Conservation (phyloP, 23 red algal genomes). For the Gracilaria domingensis region DNA sequence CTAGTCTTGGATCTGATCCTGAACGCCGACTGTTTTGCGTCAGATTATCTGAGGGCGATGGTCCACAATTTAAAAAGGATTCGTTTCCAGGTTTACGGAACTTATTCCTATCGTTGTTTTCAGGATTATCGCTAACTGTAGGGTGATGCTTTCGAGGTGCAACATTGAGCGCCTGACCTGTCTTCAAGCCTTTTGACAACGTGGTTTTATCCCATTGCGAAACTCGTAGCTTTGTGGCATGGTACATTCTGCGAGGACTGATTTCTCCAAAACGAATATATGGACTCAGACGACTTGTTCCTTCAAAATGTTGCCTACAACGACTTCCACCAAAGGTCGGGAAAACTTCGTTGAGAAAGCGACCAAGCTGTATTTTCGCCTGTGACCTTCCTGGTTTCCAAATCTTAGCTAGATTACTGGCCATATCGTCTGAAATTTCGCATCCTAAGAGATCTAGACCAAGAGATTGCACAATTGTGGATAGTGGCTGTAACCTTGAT, state of each 20-base stretch:
- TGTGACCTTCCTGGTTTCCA: slow-evolving; percentile 83
- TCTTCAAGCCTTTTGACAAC: neutral
- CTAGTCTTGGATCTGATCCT: neutral
- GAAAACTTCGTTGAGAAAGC: slow-evolving; percentile 82
- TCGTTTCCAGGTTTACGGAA: slow-evolving; percentile 9
- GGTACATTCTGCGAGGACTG: slow-evolving; percentile 86
- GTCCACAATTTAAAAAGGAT: neutral
- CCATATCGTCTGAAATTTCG: slow-evolving; percentile 42
- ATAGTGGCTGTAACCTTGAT: slow-evolving; percentile 42
- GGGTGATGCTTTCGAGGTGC: neutral
- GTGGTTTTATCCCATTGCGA: slow-evolving; percentile 40
- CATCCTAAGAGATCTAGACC: slow-evolving; percentile 62
- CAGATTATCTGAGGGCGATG: neutral
- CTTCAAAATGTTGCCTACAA: slow-evolving; percentile 63
- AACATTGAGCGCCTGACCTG: neutral
- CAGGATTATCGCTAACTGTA: slow-evolving; percentile 8
- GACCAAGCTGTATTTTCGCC: slow-evolving; percentile 63
- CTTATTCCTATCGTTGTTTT: neutral
- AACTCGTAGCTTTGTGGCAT: slow-evolving; percentile 62
- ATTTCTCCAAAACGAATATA: slow-evolving; percentile 98
- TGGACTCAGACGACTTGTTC: slow-evolving; percentile 82
- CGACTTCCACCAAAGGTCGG: slow-evolving; percentile 75
- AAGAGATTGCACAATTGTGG: slow-evolving; percentile 27
- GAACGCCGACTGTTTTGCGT: neutral
- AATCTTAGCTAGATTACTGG: slow-evolving; percentile 27